Conservation (phyloP, 177 flowering plant species). For the Vitis hybrid region DNA sequence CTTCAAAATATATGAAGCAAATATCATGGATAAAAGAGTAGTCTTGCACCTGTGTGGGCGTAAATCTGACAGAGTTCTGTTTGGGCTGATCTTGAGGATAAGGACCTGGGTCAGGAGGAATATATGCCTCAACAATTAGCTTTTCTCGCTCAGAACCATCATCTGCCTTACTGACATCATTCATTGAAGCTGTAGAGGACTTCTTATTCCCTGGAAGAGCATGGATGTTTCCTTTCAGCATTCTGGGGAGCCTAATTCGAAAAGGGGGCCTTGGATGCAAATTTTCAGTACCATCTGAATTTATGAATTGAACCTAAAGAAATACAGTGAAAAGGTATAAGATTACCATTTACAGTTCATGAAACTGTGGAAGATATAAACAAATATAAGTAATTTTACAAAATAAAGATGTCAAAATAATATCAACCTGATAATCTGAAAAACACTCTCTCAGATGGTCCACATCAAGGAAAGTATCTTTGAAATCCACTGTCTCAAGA, state of each 20-base stretch:
- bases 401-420: not conserved
- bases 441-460: constrained; percentile 74
- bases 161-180: constrained; percentile 38
- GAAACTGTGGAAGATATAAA: not conserved
- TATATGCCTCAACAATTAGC: constrained; percentile 83
- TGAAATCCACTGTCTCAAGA: constrained; percentile 79
- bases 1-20: constrained; percentile 2
- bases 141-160: constrained; percentile 40
- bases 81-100: constrained; percentile 99
- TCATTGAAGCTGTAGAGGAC: constrained; percentile 21
- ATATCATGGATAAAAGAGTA: not conserved
- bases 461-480: constrained; percentile 90
- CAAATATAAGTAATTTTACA: not conserved
- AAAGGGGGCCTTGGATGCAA: constrained; percentile 74
- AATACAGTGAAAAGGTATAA: not conserved
- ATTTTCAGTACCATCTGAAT: constrained; percentile 69
- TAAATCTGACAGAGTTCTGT: constrained; percentile 87
- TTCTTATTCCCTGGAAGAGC: constrained; percentile 67
- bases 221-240: constrained; percentile 44
- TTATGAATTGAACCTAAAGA: constrained; percentile 61
- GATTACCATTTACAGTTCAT: not conserved
- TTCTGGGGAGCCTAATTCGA: constrained; percentile 66
- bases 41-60: constrained; percentile 78
- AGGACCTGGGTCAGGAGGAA: constrained; percentile 96
- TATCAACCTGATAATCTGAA: constrained; percentile 66